Evolutionary conservation across 768 basidiomycete genomes (phyloP).

Genomic region (Mycena belliarum): DNA sequence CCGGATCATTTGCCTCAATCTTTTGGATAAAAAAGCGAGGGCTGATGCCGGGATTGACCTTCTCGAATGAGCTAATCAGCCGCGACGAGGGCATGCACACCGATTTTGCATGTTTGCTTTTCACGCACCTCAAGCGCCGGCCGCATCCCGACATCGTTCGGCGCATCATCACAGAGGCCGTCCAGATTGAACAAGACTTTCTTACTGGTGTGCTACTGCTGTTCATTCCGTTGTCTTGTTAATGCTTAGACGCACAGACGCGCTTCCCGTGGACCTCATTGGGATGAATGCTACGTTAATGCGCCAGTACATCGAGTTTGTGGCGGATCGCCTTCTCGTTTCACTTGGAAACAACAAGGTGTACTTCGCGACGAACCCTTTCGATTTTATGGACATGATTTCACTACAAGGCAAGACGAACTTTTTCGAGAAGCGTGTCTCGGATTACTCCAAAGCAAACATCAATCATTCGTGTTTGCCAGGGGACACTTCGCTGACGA

Average conservation of each 20-base stretch:
- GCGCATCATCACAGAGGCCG: slow-evolving; percentile 64
- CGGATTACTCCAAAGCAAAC: slow-evolving; percentile 65
- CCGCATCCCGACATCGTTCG: slow-evolving; percentile 66
- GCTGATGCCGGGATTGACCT: slow-evolving; percentile 80
- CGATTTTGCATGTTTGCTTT: slow-evolving; percentile 77
- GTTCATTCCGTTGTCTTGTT: not conserved
- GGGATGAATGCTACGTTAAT: slow-evolving; percentile 75
- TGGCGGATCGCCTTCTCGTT: slow-evolving; percentile 70
- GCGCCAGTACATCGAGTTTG: slow-evolving; percentile 72
- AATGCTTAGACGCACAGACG: slow-evolving; percentile 39
- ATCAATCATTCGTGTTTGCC: slow-evolving; percentile 40
- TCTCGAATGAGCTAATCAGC: slow-evolving; percentile 84
- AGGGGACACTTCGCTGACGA: slow-evolving; percentile 1
- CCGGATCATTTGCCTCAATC: slow-evolving; percentile 73
- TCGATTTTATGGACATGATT: slow-evolving; percentile 77
- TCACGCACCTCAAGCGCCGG: slow-evolving; percentile 65
- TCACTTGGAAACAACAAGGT: slow-evolving; percentile 70
- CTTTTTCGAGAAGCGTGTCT: slow-evolving; percentile 81
- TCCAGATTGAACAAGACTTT: slow-evolving; percentile 69
- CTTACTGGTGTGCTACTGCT: slow-evolving; percentile 44
- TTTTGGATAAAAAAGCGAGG: slow-evolving; percentile 87
- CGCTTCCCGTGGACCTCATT: slow-evolving; percentile 66
- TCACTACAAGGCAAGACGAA: slow-evolving; percentile 81
- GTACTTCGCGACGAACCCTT: slow-evolving; percentile 51
- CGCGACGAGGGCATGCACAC: slow-evolving; percentile 85